Evolutionary conservation across 805 yeast genomes (phyloP), one percentile per base, ranked within the genome.

Genomic region (Naumovozyma dairenensis): DNA sequence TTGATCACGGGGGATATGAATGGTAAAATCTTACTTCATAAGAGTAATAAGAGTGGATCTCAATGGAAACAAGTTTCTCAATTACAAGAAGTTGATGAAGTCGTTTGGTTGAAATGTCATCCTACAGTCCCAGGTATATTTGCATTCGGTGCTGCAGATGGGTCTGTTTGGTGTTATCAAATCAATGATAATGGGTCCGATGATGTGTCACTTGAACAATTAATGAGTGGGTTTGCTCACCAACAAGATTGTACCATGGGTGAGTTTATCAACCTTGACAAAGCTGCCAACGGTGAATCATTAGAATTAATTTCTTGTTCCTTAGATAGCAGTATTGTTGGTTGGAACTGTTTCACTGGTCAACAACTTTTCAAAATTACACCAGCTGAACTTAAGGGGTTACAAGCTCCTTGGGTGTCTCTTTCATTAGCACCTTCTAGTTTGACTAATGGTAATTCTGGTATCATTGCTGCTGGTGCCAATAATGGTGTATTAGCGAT

Each of bases 1-100:
- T 65, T 83, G 28, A 69, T 92, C 9, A 80, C 96, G 5, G 97
- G 89, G 25, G 99, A 93, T 60, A 92, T 92, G 99, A 77, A 77
- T 35, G 97, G 98, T 34, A 75, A 75, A 48, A 67, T 89, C 20
- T 67, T 82, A 46, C 74, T 86, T 12, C 82, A 78, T 63, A 72
- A 75, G 52, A 63, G 87, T 5, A 57, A 69, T 29, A 78, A 79
- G 47, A 79, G 80, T 29, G 96, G 94, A 19, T 85, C 87, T 55
- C 72, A 73, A 37, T 89, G 97, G 97, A 68, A 65, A 41, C 61
- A 71, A 46, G 64, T 71, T 41, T 80, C 75, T 18, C 75, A 77
- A 39, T 62, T 85, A 38, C 86, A 82, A 50, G 96, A 87, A 57
- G 86, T 82, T 28, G 94, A 83, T 47, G 99, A 92, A 62, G 73